Percentiles rank a stretch among this genome's conserved stretches.
Evolutionary conservation across 345 rosid species (phyloP).

Genomic region (Eucalyptus victrix): DNA sequence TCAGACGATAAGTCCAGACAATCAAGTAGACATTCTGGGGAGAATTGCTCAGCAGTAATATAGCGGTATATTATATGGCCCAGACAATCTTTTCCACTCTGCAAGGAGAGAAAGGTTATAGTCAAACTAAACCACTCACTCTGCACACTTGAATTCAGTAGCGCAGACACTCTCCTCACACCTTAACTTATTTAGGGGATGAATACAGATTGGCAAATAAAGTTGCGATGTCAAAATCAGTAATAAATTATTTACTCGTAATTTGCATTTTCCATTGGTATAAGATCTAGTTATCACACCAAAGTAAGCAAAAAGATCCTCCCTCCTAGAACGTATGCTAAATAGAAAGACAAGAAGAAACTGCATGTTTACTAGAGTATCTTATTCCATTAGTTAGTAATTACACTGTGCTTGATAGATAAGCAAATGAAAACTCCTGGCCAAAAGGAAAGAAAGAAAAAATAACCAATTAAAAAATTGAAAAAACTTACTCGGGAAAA

Average conservation of each 20-base stretch:
- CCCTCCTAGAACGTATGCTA: not conserved
- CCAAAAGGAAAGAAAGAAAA: not conserved
- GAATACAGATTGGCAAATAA: not conserved
- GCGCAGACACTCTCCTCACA: not conserved
- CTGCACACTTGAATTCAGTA: not conserved
- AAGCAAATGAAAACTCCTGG: not conserved
- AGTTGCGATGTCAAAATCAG: not conserved
- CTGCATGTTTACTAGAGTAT: not conserved
- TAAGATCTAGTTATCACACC: not conserved
- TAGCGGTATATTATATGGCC: constrained; percentile 77
- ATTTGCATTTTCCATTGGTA: not conserved
- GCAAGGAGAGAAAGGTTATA: not conserved
- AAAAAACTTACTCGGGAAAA: not conserved
- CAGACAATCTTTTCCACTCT: constrained; percentile 45
- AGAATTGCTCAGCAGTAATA: constrained; percentile 69
- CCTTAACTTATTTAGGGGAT: not conserved
- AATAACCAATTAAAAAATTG: not conserved
- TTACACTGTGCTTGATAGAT: not conserved
- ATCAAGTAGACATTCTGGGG: constrained; percentile 78
- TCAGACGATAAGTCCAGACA: constrained; percentile 85
- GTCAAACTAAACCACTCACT: not conserved
- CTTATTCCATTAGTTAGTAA: not conserved
- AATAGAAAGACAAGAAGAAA: not conserved
- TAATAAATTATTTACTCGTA: not conserved
- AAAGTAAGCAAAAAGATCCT: not conserved